Evolutionary conservation across 805 yeast genomes (phyloP).

Genomic region (Kodamaea neixiangensis): DNA sequence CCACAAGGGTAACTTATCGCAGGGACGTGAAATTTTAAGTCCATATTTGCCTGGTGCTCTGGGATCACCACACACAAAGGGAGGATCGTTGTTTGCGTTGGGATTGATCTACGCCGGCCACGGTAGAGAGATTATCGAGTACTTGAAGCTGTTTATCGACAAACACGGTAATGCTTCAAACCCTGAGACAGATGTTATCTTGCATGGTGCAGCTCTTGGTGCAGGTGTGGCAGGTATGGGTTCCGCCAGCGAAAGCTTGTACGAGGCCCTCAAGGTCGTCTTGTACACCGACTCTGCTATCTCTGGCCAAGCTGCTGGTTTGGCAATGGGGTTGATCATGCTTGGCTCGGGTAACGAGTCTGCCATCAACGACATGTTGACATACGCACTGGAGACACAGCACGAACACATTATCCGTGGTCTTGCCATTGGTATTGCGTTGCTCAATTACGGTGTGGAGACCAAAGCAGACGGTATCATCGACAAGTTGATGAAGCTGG

Average conservation of each 20-base stretch:
- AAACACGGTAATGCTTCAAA: constrained; percentile 64
- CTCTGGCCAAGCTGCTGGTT: constrained; percentile 95
- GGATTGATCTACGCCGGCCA: constrained; percentile 96
- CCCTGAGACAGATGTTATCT: constrained; percentile 74
- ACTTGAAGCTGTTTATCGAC: constrained; percentile 69
- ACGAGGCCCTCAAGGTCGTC: constrained; percentile 80
- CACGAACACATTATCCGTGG: constrained; percentile 95
- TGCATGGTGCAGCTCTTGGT: constrained; percentile 96
- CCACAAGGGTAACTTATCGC: constrained; percentile 90
- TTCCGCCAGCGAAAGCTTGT: constrained; percentile 67
- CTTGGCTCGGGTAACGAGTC: constrained; percentile 80
- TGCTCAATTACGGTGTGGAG: constrained; percentile 83
- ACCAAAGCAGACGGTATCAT: constrained; percentile 73
- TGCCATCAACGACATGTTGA: constrained; percentile 76
- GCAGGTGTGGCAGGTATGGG: constrained; percentile 98
- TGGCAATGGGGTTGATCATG: constrained; percentile 95
- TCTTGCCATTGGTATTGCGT: constrained; percentile 85
- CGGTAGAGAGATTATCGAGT: constrained; percentile 83
- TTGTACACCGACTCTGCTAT: constrained; percentile 88
- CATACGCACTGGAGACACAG: constrained; percentile 91
- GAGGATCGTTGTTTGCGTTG: constrained; percentile 91
- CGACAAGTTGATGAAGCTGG: constrained; percentile 65
- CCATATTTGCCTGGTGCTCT: constrained; percentile 87
- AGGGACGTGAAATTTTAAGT: constrained; percentile 81
- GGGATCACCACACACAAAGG: constrained; percentile 86